phyloP scores from a whole-genome alignment of 306 rosid species.

The Malus fusca region DNA sequence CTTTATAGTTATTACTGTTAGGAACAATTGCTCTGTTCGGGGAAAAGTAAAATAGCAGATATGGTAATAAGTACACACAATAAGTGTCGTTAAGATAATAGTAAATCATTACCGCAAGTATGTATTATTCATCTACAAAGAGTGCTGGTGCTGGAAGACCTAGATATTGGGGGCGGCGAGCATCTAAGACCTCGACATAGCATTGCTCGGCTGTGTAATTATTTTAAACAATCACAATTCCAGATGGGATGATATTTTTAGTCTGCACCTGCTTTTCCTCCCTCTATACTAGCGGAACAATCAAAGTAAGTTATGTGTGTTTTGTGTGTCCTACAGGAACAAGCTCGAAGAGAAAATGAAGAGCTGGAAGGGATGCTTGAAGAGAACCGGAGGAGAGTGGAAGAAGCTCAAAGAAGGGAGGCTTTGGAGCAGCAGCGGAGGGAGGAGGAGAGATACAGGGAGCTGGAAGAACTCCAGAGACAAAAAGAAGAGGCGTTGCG shows the following conservation, averaged over 20 bases:
- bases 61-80: not conserved
- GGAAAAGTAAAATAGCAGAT: not conserved
- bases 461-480: constrained; percentile 97
- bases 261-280: not conserved
- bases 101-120: not conserved
- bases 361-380: constrained; percentile 89
- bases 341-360: constrained; percentile 75
- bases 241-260: not conserved
- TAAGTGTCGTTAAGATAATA: not conserved
- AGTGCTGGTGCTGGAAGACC: not conserved
- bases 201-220: not conserved
- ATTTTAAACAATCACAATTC: not conserved
- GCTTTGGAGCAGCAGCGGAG: constrained; percentile 80
- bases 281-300: not conserved
- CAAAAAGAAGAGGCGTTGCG: constrained; percentile 87
- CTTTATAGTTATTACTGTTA: not conserved
- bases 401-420: constrained; percentile 85
- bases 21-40: not conserved
- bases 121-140: not conserved
- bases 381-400: constrained; percentile 85
- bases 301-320: not conserved
- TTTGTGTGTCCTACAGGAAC: constrained; percentile 39
- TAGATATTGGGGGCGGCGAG: not conserved
- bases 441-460: constrained; percentile 92
- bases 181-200: not conserved